Conservation (phyloP, 306 rosid genomes). For the Prunus dulcis region DNA sequence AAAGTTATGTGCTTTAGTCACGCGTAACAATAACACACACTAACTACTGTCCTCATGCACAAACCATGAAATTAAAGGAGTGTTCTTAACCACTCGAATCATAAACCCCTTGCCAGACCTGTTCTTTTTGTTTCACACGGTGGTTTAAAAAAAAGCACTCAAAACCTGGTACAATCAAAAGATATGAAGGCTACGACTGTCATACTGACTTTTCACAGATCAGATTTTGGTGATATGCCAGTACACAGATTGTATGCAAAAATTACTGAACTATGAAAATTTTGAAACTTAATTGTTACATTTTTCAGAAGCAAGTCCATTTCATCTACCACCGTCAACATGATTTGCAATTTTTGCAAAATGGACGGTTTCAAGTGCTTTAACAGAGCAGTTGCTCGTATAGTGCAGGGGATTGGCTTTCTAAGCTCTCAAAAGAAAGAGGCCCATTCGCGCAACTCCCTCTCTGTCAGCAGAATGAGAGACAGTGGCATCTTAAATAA, state of each 20-base stretch:
- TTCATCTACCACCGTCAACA: neutral
- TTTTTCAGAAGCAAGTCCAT: neutral
- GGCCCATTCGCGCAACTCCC: neutral
- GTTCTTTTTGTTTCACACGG: no score
- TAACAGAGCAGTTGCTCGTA: neutral
- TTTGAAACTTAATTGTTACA: neutral
- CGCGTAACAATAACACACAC: neutral
- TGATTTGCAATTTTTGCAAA: neutral
- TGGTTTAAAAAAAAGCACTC: no score
- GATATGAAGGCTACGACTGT: no score
- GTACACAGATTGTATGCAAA: neutral
- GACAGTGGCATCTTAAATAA: constrained; percentile 28
- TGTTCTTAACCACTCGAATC: no score
- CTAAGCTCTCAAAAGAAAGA: neutral
- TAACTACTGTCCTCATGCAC: neutral
- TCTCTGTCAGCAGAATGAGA: constrained; percentile 13
- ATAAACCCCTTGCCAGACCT: no score
- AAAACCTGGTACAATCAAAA: no score
- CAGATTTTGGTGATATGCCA: no score
- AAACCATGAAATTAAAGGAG: neutral
- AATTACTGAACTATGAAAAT: neutral
- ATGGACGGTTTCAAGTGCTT: neutral
- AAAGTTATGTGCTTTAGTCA: neutral
- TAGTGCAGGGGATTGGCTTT: constrained; percentile 1
- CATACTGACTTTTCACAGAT: no score